These are phyloP conservation scores for Nigrospora osmanthi DNA, from an alignment of 2,329 filamentous ascomycete species.

Conservation along the genomic window DNA sequence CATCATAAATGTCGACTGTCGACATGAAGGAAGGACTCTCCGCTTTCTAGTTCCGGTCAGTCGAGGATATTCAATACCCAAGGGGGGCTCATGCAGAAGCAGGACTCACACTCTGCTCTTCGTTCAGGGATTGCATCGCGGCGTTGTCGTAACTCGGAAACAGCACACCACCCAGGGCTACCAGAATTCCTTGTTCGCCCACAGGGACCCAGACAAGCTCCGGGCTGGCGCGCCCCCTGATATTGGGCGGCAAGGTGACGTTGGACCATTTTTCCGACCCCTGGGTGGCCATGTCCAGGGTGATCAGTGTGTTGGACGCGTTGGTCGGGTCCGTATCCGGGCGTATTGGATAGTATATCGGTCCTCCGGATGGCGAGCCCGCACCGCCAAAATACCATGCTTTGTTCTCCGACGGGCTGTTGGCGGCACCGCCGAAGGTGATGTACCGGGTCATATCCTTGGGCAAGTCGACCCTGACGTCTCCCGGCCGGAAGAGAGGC, in stretches of 20 bases:
- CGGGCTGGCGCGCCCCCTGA: conserved; percentile 51
- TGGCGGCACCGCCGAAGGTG: conserved; percentile 56
- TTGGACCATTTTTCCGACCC: conserved; percentile 48
- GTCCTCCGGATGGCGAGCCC: conserved; percentile 38
- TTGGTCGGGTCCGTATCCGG: conserved; percentile 29
- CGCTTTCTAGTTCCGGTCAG: conserved; percentile 32
- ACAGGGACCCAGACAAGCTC: conserved; percentile 73
- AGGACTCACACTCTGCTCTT: conserved; percentile 29
- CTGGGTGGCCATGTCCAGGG: conserved; percentile 50
- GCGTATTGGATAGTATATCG: conserved; percentile 33
- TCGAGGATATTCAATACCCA: background rate
- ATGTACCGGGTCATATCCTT: conserved; percentile 50
- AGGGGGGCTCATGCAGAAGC: too few species aligned
- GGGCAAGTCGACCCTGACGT: conserved; percentile 31
- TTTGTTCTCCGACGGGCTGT: conserved; percentile 60
- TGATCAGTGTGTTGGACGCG: conserved; percentile 49
- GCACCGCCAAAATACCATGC: conserved; percentile 66
- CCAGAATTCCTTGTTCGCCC: conserved; percentile 64
- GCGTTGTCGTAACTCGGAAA: conserved; percentile 41
- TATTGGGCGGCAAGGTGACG: conserved; percentile 35
- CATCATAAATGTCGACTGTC: conserved; percentile 70
- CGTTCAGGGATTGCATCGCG: conserved; percentile 18
- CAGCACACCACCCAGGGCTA: conserved; percentile 69
- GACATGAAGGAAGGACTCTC: conserved; percentile 66
- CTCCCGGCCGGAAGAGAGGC: conserved; percentile 33